phyloP scores from a whole-genome alignment of 768 basidiomycete species.

The Tubosaeta sp. region DNA sequence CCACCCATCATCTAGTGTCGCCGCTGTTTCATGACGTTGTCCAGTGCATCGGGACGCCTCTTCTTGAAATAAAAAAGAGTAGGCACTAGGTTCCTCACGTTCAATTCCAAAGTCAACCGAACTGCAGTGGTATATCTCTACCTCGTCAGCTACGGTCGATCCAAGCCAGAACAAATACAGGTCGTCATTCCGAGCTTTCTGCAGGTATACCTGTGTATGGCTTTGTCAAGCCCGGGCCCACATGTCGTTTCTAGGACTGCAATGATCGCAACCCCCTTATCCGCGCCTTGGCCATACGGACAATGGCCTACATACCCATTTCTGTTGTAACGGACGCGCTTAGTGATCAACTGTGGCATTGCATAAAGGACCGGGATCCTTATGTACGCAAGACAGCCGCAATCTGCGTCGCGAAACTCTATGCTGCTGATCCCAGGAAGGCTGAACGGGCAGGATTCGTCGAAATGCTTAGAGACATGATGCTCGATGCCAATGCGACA shows the following conservation, averaged over 20 bases:
- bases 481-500: constrained; percentile 92
- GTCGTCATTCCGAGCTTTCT: constrained; percentile 89
- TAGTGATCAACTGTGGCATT: constrained; percentile 86
- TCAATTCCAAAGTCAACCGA: neutral
- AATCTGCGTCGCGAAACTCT: constrained; percentile 95
- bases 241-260: constrained; percentile 64
- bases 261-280: constrained; percentile 95
- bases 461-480: constrained; percentile 82
- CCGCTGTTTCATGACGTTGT: constrained; percentile 93
- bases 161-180: constrained; percentile 90
- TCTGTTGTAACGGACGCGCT: constrained; percentile 83
- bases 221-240: constrained; percentile 11
- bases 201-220: constrained; percentile 48
- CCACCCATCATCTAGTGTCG: constrained; percentile 60
- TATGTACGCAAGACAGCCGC: constrained; percentile 99
- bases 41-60: constrained; percentile 89
- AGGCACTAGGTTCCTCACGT: constrained; percentile 27
- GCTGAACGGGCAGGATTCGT: constrained; percentile 92
- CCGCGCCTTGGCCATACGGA: constrained; percentile 93
- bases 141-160: constrained; percentile 93
- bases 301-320: constrained; percentile 98
- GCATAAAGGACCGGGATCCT: constrained; percentile 90
- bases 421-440: constrained; percentile 79
- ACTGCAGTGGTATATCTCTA: constrained; percentile 92
- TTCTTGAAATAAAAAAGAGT: constrained; percentile 99